Evolutionary conservation across 2,329 filamentous ascomycete species (phyloP), one percentile per base, ranked within the genome.

Genomic region (Penicillium sumatraense): DNA sequence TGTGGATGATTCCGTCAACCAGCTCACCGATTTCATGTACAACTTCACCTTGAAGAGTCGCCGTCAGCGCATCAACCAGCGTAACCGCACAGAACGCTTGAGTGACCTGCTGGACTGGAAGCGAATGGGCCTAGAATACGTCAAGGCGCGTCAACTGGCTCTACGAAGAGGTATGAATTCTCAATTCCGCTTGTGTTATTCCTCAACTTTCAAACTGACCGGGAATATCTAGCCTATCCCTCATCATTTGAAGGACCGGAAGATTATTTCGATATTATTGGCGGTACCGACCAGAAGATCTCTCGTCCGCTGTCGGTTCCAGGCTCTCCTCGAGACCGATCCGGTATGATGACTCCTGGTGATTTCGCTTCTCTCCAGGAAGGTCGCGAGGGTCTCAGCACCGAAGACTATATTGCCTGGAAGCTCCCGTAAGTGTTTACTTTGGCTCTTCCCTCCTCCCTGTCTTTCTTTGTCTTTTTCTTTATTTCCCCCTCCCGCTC

Each of bases 31-130:
- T 20, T 90, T 86, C 80, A 98, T 99, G 93, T 95, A 88, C 71
- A 91, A 98, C 44, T 99, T 97, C 72, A 89, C 89, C 59, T 84
- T 84, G 71, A 99, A 99, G 86, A 96, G 90, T 75, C 89, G 92
- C 54, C 87, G 95, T 58, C 95, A 99, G 77, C 90, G 95, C 48
- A 99, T 99, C 83, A 99, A 99, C 82, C 95, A 98, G 80, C 87
- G 95, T 47, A 99, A 99, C 78, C 87, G 95, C 51, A 99, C 95
- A 0, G 95, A 99, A 81, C 87, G 95, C 45, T 80, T 99, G 51
- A 96, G 92, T 69, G 95, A 99, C 72, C 81, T 99, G 57, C 83
- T 99, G 36, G 95, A 99, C 78, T 99, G 95, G 95, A 98, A 98
- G 84, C 86, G 95, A 47, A 99, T 99, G 95, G 95, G 95, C 20